Evolutionary conservation across 208 protist genomes (phyloP).

Genomic region (Crithidia fasciculata): DNA sequence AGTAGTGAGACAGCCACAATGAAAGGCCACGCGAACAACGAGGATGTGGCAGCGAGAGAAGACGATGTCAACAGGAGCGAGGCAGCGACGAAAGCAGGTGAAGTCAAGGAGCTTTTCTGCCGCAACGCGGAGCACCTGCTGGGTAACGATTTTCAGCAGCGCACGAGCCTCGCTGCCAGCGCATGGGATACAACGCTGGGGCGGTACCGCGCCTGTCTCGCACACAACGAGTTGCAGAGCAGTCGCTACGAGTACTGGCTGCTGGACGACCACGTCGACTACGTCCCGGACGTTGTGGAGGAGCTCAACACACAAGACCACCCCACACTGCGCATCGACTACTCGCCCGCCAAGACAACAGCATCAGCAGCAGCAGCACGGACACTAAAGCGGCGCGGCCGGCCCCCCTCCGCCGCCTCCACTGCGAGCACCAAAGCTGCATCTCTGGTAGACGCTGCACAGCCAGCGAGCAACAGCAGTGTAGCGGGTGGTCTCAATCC

Average conservation of each 20-base stretch:
- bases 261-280: slow-evolving; percentile 35
- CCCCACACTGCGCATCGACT: slow-evolving; percentile 31
- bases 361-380: neutral
- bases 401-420: neutral
- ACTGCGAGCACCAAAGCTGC: neutral
- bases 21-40: neutral
- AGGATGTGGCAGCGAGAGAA: neutral
- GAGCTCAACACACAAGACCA: slow-evolving; percentile 45
- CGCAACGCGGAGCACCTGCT: slow-evolving; percentile 22
- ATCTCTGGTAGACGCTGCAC: neutral
- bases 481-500: slow-evolving; percentile 3
- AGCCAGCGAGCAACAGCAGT: neutral
- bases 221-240: slow-evolving; percentile 48
- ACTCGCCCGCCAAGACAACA: neutral
- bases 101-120: neutral
- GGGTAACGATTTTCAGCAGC: slow-evolving; percentile 10
- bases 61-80: neutral
- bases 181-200: slow-evolving; percentile 42
- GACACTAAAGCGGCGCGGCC: slow-evolving; percentile 1
- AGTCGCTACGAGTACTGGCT: slow-evolving; percentile 54
- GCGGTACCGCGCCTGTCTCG: slow-evolving; percentile 25
- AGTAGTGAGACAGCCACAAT: neutral
- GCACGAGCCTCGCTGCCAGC: slow-evolving; percentile 30
- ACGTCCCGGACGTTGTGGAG: slow-evolving; percentile 35
- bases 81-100: neutral